Conservation (phyloP, 2,329 filamentous ascomycete species). For the Helicocarpus griseus region DNA sequence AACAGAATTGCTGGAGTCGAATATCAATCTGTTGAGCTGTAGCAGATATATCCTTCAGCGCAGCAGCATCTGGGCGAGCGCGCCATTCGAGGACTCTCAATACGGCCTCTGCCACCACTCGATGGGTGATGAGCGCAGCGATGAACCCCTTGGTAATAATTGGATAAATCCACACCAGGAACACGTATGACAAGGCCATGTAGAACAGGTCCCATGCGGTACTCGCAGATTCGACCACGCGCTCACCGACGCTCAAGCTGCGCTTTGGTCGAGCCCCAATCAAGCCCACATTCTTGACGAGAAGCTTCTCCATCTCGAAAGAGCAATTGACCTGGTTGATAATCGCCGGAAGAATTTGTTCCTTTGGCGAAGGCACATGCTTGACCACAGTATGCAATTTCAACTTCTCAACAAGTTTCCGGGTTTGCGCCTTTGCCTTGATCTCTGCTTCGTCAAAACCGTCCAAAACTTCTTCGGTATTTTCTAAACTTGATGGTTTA, state of each 20-base stretch:
- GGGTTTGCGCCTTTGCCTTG: slow-evolving; percentile 53
- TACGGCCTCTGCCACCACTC: slow-evolving; percentile 69
- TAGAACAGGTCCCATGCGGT: slow-evolving; percentile 70
- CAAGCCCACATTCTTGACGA: slow-evolving; percentile 83
- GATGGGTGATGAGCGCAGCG: slow-evolving; percentile 67
- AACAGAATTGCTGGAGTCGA: slow-evolving; percentile 92
- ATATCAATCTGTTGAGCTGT: slow-evolving; percentile 97
- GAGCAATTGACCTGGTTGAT: slow-evolving; percentile 95
- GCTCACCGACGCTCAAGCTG: slow-evolving; percentile 83
- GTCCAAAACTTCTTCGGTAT: slow-evolving; percentile 31
- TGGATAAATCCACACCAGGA: slow-evolving; percentile 69
- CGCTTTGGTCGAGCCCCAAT: slow-evolving; percentile 74
- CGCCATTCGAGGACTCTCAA: slow-evolving; percentile 78
- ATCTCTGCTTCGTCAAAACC: slow-evolving; percentile 66
- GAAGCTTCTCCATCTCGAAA: slow-evolving; percentile 71
- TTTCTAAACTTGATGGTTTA: slow-evolving; percentile 42
- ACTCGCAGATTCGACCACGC: slow-evolving; percentile 85
- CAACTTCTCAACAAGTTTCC: slow-evolving; percentile 70
- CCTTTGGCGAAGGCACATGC: slow-evolving; percentile 68
- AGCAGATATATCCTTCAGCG: slow-evolving; percentile 89
- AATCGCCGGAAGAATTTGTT: slow-evolving; percentile 68
- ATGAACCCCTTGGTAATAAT: slow-evolving; percentile 64
- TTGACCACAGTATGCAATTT: slow-evolving; percentile 77
- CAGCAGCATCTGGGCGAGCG: slow-evolving; percentile 64
- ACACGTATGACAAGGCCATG: slow-evolving; percentile 58